phyloP scores from a whole-genome alignment of 768 basidiomycete species.

The Kwoniella dejecticola region DNA sequence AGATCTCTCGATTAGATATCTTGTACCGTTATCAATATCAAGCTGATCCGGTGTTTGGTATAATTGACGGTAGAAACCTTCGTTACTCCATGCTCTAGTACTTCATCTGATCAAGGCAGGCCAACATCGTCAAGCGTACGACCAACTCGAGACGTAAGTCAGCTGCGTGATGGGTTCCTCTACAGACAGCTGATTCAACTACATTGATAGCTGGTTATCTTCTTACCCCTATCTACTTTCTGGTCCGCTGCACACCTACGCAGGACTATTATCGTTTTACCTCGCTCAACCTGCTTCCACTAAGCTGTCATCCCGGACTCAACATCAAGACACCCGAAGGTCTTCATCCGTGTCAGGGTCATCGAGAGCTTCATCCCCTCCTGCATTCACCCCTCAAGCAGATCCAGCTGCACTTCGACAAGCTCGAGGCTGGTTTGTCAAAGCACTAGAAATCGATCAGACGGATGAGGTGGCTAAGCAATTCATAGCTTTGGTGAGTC shows the following conservation, averaged over 20 bases:
- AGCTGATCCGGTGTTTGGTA: neutral
- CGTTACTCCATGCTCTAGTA: slow-evolving; percentile 73
- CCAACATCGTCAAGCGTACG: slow-evolving; percentile 70
- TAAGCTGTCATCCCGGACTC: neutral
- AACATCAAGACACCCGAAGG: neutral
- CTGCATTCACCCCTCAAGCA: neutral
- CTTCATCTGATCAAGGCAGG: slow-evolving; percentile 66
- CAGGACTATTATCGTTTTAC: slow-evolving; percentile 69
- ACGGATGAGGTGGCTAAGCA: slow-evolving; percentile 31
- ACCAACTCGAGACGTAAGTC: slow-evolving; percentile 80
- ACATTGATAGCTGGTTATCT: slow-evolving; percentile 66
- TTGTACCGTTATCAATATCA: neutral
- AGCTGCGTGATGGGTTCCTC: slow-evolving; percentile 4
- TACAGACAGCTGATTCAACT: slow-evolving; percentile 14
- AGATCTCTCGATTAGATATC: neutral
- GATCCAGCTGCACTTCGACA: slow-evolving; percentile 30
- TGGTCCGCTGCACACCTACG: slow-evolving; percentile 75
- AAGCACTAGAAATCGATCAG: slow-evolving; percentile 35
- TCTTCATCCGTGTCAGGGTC: neutral
- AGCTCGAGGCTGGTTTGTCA: slow-evolving; percentile 40
- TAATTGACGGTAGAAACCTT: slow-evolving; percentile 63
- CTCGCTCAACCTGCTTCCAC: slow-evolving; percentile 50
- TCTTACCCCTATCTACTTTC: slow-evolving; percentile 86
- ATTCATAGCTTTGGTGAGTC: slow-evolving; percentile 40
- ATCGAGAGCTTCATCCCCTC: neutral